Percentiles rank a stretch among this genome's conserved stretches.
These are phyloP conservation scores for Coniochaeta hoffmannii DNA, from an alignment of 2,329 filamentous ascomycete species.

Conservation along the genomic window DNA sequence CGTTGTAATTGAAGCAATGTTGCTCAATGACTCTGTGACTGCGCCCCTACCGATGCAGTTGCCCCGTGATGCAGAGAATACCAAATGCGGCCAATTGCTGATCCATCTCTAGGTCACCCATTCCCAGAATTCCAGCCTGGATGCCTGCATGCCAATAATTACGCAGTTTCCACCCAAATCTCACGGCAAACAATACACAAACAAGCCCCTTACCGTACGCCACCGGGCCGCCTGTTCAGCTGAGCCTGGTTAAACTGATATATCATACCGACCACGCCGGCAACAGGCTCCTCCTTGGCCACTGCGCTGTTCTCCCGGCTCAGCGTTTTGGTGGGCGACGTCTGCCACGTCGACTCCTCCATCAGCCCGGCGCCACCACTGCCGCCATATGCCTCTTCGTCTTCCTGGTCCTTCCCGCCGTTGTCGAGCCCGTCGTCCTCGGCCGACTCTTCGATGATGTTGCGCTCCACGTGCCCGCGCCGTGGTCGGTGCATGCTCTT, in stretches of 20 bases:
- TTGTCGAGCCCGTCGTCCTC: constrained; percentile 35
- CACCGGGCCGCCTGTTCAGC: constrained; percentile 37
- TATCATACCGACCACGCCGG: constrained; percentile 50
- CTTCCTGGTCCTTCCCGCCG: constrained; percentile 43
- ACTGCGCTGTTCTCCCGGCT: constrained; percentile 45
- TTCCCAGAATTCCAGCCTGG: neutral
- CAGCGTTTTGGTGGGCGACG: constrained; percentile 41
- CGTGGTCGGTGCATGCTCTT: constrained; percentile 41
- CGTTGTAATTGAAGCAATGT: neutral
- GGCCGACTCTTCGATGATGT: constrained; percentile 48
- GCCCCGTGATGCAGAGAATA: neutral
- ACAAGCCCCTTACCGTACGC: neutral
- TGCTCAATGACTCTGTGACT: neutral
- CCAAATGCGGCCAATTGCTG: neutral
- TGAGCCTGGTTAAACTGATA: constrained; percentile 53
- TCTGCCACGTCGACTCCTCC: constrained; percentile 55
- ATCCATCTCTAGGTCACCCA: neutral
- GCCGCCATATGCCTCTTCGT: constrained; percentile 50
- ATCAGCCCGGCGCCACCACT: constrained; percentile 33
- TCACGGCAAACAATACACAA: neutral
- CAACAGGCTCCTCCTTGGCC: constrained; percentile 37
- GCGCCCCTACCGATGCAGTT: neutral
- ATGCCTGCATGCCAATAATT: neutral
- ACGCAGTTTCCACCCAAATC: neutral
- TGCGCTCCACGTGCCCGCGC: constrained; percentile 31